Conservation (phyloP, 2,329 filamentous ascomycete genomes). For the Epichloe festucae region DNA sequence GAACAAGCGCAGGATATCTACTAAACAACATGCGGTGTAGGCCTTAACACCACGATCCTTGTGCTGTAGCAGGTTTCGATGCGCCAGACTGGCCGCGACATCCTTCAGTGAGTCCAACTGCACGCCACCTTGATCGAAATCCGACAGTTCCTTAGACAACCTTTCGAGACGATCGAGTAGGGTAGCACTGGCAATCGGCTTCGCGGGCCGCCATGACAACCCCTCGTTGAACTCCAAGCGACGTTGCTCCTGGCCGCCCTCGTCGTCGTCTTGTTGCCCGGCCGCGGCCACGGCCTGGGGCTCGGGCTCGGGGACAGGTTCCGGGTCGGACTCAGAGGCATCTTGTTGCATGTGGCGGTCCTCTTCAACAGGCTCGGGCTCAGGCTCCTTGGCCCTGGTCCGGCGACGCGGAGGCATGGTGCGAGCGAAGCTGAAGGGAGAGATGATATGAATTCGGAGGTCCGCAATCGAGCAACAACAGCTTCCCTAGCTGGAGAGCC, state of each 20-base stretch:
- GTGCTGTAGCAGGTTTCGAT: slow-evolving; percentile 71
- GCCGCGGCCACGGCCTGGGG: slow-evolving; percentile 2
- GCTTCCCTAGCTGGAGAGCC: slow-evolving; percentile 1
- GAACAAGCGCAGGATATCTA: slow-evolving; percentile 85
- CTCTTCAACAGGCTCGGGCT: slow-evolving; percentile 16
- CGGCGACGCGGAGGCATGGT: slow-evolving; percentile 26
- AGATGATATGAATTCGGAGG: slow-evolving; percentile 5
- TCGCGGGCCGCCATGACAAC: slow-evolving; percentile 83
- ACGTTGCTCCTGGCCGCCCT: slow-evolving; percentile 9
- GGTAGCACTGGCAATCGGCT: slow-evolving; percentile 71
- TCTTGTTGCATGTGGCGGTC: slow-evolving; percentile 10
- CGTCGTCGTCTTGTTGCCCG: slow-evolving; percentile 3
- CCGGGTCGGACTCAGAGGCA: slow-evolving; percentile 9
- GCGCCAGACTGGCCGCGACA: slow-evolving; percentile 74
- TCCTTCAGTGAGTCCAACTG: slow-evolving; percentile 72
- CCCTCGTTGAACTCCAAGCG: slow-evolving; percentile 70
- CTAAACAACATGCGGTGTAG: slow-evolving; percentile 76
- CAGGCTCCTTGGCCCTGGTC: slow-evolving; percentile 19
- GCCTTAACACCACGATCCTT: slow-evolving; percentile 91
- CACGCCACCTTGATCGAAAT: slow-evolving; percentile 76
- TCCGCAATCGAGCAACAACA: background rate
- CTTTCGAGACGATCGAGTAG: slow-evolving; percentile 69
- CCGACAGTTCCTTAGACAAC: slow-evolving; percentile 69
- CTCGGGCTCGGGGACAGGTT: slow-evolving; percentile 3
- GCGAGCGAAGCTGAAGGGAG: slow-evolving; percentile 9